Conservation (phyloP, 2,329 filamentous ascomycete species). For the Pseudogymnoascus sp. region DNA sequence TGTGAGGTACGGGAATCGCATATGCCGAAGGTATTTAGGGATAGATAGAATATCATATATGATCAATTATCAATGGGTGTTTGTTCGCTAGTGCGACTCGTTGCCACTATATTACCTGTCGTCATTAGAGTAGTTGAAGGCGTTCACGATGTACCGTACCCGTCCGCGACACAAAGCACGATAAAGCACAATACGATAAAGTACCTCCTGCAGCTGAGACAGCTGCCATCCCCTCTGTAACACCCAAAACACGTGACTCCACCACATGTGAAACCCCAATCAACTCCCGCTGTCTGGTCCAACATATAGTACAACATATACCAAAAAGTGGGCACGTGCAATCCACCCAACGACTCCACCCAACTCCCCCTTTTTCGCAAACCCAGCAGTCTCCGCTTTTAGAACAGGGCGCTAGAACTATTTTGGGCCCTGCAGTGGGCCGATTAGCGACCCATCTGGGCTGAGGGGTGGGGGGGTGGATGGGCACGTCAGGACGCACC, state of each 20-base stretch:
- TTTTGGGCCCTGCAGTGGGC: neutral
- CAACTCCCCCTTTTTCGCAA: neutral
- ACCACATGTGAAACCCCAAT: neutral
- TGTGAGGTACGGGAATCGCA: neutral
- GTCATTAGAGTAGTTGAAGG: neutral
- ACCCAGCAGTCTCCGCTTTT: neutral
- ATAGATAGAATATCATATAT: neutral
- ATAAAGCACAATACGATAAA: too few species aligned
- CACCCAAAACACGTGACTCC: neutral
- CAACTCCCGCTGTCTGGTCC: too few species aligned
- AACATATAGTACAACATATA: too few species aligned
- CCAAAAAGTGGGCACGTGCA: neutral
- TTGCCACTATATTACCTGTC: neutral
- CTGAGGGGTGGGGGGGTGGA: neutral
- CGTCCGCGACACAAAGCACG: too few species aligned
- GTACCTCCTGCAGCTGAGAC: neutral
- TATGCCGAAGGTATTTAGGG: neutral
- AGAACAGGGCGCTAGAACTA: neutral
- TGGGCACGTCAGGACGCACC: neutral
- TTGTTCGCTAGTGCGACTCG: neutral
- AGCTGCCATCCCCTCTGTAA: too few species aligned
- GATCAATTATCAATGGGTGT: neutral
- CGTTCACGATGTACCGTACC: too few species aligned
- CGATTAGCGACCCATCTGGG: neutral
- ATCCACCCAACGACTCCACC: too few species aligned